Base-by-base conservation (phyloP, 1,284 basidiomycete species). In the Cryptococcus wingfieldii region DNA sequence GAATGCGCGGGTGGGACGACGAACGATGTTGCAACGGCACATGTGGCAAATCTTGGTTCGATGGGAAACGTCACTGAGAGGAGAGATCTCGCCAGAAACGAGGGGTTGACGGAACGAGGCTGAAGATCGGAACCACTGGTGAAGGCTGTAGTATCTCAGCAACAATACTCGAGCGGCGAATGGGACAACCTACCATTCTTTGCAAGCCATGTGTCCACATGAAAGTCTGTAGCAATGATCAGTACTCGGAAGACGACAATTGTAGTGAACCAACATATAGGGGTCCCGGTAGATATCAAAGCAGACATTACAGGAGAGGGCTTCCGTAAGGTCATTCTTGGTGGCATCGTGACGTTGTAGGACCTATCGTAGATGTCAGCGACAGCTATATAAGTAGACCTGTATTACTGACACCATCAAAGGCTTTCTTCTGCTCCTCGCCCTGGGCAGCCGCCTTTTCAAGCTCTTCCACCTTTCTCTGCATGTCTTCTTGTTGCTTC, bases 161-260 rank as follows among this genome's bases (percentile, higher is more conserved):
- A n/a, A 27, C 23, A 38, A 23, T 19, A 25, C 23, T 41, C 10
- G 38, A 6, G 23, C 10, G 31, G 1, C 31, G 44, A 19, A 10
- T 48, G 19, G n/a, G 10, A n/a, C 6, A 19, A 55, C 66, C 61
- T 46, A 73, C 71, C 75, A 77, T 2, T 56, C 45, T 42, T 62
- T 67, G 49, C 76, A 77, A 8, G 71, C 73, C 9, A 70, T 63
- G 55, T 77, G 76, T 4, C 76, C 76, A 51, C 76, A 77, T 1
- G 71, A 64, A 2, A 74, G 60, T 19, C 72, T 75, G 54, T 19
- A 16, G 3, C 5, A 47, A 38, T 25, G 5, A 65, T 65, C 41
- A 49, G 14, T 16, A 44, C 25, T 18, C 10, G 28, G 25, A 9
- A 1, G 13, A n/a, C 28, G 9, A 10, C 14, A 13, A 18, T 8